Evolutionary conservation across 176 grass and related monocot species (phyloP), one percentile per base, ranked within the genome.

Genomic region (Zoysia japonica): DNA sequence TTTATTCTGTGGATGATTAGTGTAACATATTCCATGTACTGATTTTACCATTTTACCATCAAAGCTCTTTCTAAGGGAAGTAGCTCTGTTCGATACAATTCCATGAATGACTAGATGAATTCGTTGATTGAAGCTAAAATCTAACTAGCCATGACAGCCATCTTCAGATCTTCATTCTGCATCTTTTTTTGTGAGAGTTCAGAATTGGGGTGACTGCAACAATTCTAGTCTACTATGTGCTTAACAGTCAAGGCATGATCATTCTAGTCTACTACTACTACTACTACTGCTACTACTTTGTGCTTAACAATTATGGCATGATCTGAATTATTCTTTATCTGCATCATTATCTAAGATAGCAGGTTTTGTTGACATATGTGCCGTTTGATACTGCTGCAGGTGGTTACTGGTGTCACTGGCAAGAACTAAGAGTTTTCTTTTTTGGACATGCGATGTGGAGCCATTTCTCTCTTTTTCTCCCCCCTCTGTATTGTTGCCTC

Each of bases 341-440:
- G 7, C 12, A 46, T 76, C 17, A 57, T 28, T 63, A 36, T 47
- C 5, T 66, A 67, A 10, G 14, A 65, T 37, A 55, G 47, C 14
- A 35, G 51, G 5, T 38, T 51, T 57, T 49, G 10, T 48, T 80
- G 42, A 40, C 2, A 20, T 11, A 51, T 47, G 83, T 47, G 45
- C 57, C 38, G 74, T 74, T 17, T 67, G 13, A 54, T 42, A 16
- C 72, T 79, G 40, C 40, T 86, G 75, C 82, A 96, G 90, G 87
- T 90, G 41, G 72, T 92, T 72, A 82, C 82, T 75, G 82, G 85
- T 71, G 82, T 83, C 47, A 57, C 78, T 6, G 82, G 71, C 43
- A 86, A 92, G 39, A 86, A 84, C 80, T 70, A 43, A 72, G 42
- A 76, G 46, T 57, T 56, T 15, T 44, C 1, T 57, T 17, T 45